Base-by-base conservation (phyloP, 1,139 yeast genomes). In the Lodderomyces margitis region DNA sequence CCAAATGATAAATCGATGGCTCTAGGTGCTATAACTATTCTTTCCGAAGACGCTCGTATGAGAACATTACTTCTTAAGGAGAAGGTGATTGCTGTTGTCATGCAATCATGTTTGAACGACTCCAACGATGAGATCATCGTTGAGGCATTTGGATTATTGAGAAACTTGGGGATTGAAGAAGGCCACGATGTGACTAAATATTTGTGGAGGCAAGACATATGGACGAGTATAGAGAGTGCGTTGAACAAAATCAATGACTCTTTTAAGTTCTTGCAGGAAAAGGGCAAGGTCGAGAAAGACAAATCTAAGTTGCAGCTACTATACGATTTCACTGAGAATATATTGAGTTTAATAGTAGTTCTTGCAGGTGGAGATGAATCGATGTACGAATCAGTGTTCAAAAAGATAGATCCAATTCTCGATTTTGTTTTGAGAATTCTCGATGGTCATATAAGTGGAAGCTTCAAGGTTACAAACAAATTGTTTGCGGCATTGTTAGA, bases 1-100 rank as follows among this genome's bases (percentile, higher is more conserved):
- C 77, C 87, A 2, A 82, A 84, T 56, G 97, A 89, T 46, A 74
- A 87, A 49, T 73, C 87, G 1, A 80, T 84, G 79, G 94, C 96
- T 1, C 64, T 88, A 27, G 79, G 84, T 5, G 84, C 94, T 3
- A 81, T 88, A 30, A 74, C 85, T 10, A 80, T 83, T 0, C 63
- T 89, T 50, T 72, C 83, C 44, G 95, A 87, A 48, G 94, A 87
- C 53, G 62, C 74, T 1, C 68, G 74, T 38, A 68, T 83, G 70
- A 74, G 97, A 51, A 66, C 70, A 39, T 45, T 80, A 46, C 66
- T 89, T 21, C 61, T 91, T 46, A 85, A 84, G 56, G 94, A 88
- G 51, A 81, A 78, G 49, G 64, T 91, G 33, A 70, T 89, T 9
- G 78, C 78, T 34, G 71, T 77, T 3, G 62, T 89, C 0, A 57